Base-by-base conservation (phyloP, 2,329 filamentous ascomycete species). In the Fusarium bactridioides region DNA sequence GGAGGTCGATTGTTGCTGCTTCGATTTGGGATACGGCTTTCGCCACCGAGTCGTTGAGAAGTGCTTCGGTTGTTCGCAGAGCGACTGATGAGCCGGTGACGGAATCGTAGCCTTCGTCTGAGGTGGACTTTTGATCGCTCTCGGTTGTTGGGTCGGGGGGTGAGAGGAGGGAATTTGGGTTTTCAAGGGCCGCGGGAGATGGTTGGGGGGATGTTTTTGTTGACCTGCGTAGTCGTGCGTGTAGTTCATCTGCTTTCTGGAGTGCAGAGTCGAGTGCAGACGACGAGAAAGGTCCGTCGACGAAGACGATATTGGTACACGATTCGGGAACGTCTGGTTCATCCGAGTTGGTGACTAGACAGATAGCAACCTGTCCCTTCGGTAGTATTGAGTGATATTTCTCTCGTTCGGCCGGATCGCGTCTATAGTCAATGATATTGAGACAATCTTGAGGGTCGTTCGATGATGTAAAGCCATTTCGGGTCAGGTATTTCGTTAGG, bases 391-490 rank as follows among this genome's bases (percentile, higher is more conserved):
- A 55, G 0, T 68, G 19, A 4, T 69, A 53, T 3, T 2, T 35
- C 18, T 27, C 62, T 12, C 59, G 69, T 31, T 73, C 41, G 4
- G 72, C n/a, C 4, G 33, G 0, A 7, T 76, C 45, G 5, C 54
- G 18, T 4, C 47, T n/a, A 23, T 62, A 68, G 45, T 77, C 71
- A 31, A 76, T 12, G 10, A 77, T 40, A 4, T 62, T 40, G 10
- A 77, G 56, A 31, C 56, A 66, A 10, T 70, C 47, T 15, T 65
- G 29, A 1, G 19, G 5, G 4, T 13, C 54, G 6, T 69, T 51
- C 0, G 69, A 77, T 5, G 38, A n/a, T 7, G 50, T 21, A 7
- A 74, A 67, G 2, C 67, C 71, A 5, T 61, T 45, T 2, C 15
- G 40, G 4, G 25, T 23, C 1, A 77, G 62, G 8, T 40, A 74